These are phyloP conservation scores for Hebeloma cylindrosporum DNA, from an alignment of 768 basidiomycete genomes.

Conservation along the genomic window DNA sequence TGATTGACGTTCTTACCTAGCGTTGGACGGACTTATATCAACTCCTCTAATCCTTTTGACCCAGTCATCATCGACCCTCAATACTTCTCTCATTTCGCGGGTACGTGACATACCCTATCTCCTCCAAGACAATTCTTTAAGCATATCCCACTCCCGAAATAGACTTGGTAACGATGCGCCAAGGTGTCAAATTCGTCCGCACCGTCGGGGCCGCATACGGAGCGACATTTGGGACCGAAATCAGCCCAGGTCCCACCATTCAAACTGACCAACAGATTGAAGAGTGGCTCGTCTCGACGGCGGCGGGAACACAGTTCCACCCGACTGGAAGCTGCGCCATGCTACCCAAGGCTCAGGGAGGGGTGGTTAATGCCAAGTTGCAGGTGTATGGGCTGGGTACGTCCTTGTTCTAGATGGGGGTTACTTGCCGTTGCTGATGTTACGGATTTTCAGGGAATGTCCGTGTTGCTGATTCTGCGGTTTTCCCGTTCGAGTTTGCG, in stretches of 20 bases:
- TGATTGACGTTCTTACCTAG: conserved; percentile 24
- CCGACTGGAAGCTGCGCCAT: conserved; percentile 40
- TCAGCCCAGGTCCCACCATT: conserved; percentile 28
- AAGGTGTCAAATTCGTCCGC: conserved; percentile 62
- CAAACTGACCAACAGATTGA: conserved; percentile 57
- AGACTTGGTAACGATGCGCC: conserved; percentile 50
- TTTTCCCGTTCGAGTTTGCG: conserved; percentile 49
- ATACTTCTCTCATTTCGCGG: conserved; percentile 59
- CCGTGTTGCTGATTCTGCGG: conserved; percentile 55
- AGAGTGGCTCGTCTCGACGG: conserved; percentile 41
- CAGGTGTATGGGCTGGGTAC: conserved; percentile 31
- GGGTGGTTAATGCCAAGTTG: conserved; percentile 31
- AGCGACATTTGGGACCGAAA: conserved; percentile 33
- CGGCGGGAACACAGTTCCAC: conserved; percentile 57
- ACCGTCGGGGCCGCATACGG: conserved; percentile 52
- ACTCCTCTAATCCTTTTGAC: conserved; percentile 60
- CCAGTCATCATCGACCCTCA: conserved; percentile 62
- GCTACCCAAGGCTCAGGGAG: conserved; percentile 28
- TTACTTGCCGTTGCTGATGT: not conserved
- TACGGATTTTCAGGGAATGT: conserved; percentile 42
- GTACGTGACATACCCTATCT: conserved; percentile 21
- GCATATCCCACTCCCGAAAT: not conserved
- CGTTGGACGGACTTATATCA: conserved; percentile 64
- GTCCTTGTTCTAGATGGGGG: conserved; percentile 6
- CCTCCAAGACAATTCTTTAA: not conserved